Percentiles rank a stretch among this genome's conserved stretches.
These are phyloP conservation scores for Thielaviopsis punctulata DNA, from an alignment of 2,329 filamentous ascomycete species.

Conservation along the genomic window DNA sequence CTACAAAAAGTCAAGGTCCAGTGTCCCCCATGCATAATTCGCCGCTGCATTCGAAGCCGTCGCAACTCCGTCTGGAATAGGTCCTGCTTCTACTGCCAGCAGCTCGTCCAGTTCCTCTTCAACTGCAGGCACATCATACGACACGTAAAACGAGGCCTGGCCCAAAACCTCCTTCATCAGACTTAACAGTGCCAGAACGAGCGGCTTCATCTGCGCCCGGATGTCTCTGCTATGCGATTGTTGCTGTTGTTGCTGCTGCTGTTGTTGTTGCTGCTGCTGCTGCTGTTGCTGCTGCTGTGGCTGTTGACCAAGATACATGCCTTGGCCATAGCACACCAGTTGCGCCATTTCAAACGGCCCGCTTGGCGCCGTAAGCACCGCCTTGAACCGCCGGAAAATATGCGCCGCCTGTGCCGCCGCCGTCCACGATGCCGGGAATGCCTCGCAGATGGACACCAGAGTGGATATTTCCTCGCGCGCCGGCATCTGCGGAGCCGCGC, in stretches of 20 bases:
- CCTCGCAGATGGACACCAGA: constrained; percentile 21
- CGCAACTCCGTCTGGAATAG: background rate
- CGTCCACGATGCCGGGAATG: constrained; percentile 22
- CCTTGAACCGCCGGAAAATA: constrained; percentile 19
- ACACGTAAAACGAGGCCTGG: constrained; percentile 17
- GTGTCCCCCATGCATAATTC: background rate
- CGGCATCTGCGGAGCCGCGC: constrained; percentile 14
- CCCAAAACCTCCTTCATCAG: constrained; percentile 21
- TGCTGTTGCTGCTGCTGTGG: too few relatives aligned
- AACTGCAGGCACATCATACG: background rate
- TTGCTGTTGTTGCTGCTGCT: background rate
- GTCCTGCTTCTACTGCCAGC: background rate
- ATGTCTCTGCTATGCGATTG: constrained; percentile 11
- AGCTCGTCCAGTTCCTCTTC: background rate
- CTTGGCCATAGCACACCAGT: constrained; percentile 7
- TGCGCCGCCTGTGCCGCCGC: constrained; percentile 20
- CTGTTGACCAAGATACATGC: background rate
- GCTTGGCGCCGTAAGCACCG: constrained; percentile 12
- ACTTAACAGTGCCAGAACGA: constrained; percentile 13
- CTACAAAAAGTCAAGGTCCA: constrained; percentile 3
- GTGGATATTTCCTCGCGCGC: constrained; percentile 21
- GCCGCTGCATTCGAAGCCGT: background rate
- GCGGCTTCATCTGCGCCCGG: constrained; percentile 13
- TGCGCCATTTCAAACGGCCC: constrained; percentile 9
- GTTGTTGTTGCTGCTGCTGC: too few relatives aligned